phyloP scores from a whole-genome alignment of 352 stramenopile species.

The Blastocystis sp. region DNA sequence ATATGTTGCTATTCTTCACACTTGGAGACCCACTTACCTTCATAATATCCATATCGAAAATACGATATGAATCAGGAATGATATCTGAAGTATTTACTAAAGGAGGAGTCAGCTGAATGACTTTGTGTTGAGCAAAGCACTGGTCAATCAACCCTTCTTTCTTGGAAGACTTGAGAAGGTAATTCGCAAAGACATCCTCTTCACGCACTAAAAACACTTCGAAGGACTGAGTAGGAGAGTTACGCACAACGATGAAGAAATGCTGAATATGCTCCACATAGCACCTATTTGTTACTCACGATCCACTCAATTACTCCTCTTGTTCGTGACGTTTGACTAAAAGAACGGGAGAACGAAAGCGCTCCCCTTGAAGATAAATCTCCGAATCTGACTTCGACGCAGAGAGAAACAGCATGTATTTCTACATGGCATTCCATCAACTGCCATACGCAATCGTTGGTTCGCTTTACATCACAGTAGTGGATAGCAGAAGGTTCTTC shows the following conservation, averaged over 20 bases:
- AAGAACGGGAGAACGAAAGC: neutral
- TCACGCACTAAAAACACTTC: constrained; percentile 52
- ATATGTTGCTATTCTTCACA: constrained; percentile 9
- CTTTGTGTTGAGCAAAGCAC: constrained; percentile 16
- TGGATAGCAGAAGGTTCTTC: constrained; percentile 25
- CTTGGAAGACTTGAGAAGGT: neutral
- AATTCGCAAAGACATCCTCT: constrained; percentile 10
- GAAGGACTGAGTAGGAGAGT: neutral
- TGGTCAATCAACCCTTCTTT: constrained; percentile 29
- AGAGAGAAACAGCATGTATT: constrained; percentile 9
- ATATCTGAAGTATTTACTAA: neutral
- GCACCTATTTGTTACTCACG: neutral
- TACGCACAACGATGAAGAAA: constrained; percentile 21
- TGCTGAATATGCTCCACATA: constrained; percentile 55
- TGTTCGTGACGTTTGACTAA: neutral
- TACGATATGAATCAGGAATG: neutral
- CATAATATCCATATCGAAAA: constrained; percentile 56
- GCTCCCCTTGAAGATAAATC: neutral
- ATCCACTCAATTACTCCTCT: neutral
- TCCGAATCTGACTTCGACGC: constrained; percentile 16
- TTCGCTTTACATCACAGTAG: constrained; percentile 56
- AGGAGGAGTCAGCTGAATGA: neutral
- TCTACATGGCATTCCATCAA: neutral
- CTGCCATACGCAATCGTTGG: neutral
- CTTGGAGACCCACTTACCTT: neutral